A percentile compares a stretch with the other conserved stretches of the same genome.
These are phyloP conservation scores for Nothophoma quercina DNA, from an alignment of 2,329 filamentous ascomycete genomes.

Conservation along the genomic window DNA sequence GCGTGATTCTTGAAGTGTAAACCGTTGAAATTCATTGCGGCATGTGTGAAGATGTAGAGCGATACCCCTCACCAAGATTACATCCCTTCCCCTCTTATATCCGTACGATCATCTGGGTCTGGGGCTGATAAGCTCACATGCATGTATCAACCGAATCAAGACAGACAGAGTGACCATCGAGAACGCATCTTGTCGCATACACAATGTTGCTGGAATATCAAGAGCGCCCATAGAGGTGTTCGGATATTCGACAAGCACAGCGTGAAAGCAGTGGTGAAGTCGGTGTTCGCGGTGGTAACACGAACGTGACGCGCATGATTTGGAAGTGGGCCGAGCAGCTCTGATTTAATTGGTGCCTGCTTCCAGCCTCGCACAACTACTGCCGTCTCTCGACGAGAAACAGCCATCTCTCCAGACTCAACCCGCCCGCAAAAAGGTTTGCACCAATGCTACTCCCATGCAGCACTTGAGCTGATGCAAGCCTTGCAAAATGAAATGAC, in stretches of 20 bases:
- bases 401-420: background rate
- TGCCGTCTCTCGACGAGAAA: background rate
- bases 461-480: too few species aligned
- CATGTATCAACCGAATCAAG: background rate
- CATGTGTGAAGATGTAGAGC: background rate
- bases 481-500: background rate
- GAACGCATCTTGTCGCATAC: too few species aligned
- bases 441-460: too few species aligned
- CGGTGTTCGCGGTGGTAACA: background rate
- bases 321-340: too few species aligned
- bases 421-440: background rate
- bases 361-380: background rate
- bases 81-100: constrained; percentile 6
- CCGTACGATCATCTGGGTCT: constrained; percentile 2
- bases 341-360: too few species aligned
- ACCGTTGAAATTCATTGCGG: background rate
- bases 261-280: background rate
- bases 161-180: too few species aligned
- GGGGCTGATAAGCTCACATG: constrained; percentile 10
- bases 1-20: constrained; percentile 4
- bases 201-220: background rate
- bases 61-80: background rate
- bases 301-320: background rate
- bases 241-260: too few species aligned
- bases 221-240: background rate